Evolutionary conservation across 1,139 yeast genomes (phyloP).

Genomic region (Kodamaea derodonti): DNA sequence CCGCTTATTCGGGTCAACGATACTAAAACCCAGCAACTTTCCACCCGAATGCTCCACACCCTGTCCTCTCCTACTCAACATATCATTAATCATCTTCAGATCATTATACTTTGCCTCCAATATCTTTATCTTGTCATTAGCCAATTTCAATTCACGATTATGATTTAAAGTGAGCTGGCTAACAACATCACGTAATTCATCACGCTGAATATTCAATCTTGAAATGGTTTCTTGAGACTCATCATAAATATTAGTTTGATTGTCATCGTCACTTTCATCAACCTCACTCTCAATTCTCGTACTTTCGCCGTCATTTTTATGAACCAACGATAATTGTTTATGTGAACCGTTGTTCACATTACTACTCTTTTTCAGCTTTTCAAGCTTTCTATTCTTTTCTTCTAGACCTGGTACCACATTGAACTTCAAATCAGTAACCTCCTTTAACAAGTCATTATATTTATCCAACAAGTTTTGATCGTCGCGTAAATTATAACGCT

Average conservation of each 20-base stretch:
- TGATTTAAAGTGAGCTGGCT: conserved; percentile 35
- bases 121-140: conserved; percentile 40
- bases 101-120: conserved; percentile 40
- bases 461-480: conserved; percentile 29
- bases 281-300: conserved; percentile 4
- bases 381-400: conserved; percentile 16
- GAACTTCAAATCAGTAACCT: conserved; percentile 42
- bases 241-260: conserved; percentile 12
- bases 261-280: conserved; percentile 12
- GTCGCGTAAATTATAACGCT: conserved; percentile 13
- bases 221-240: conserved; percentile 28
- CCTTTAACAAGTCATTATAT: conserved; percentile 36
- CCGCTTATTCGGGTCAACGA: no score
- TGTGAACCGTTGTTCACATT: conserved; percentile 12
- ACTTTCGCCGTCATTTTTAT: conserved; percentile 9
- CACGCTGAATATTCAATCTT: conserved; percentile 49
- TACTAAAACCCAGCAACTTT: conserved; percentile 39
- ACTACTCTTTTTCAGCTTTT: conserved; percentile 3
- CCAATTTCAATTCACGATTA: conserved; percentile 32
- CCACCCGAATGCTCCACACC: conserved; percentile 24
- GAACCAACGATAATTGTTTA: conserved; percentile 20
- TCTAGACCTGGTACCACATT: conserved; percentile 42
- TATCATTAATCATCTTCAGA: conserved; percentile 32
- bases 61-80: conserved; percentile 25
- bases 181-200: conserved; percentile 55